Evolutionary conservation across 352 stramenopile genomes (phyloP).

Genomic region (Globisporangium radiosum): DNA sequence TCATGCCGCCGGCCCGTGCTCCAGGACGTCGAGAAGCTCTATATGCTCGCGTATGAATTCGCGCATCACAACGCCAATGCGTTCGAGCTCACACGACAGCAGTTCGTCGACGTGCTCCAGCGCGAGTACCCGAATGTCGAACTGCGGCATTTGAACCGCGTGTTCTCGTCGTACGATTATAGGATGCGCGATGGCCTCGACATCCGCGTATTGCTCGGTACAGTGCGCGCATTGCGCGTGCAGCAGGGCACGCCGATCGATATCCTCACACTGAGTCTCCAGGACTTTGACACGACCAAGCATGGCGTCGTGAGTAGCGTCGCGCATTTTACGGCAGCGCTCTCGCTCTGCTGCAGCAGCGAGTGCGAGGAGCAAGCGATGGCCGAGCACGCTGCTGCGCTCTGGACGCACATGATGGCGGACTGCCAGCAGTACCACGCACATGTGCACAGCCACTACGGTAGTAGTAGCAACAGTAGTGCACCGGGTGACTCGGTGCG

Average conservation of each 20-base stretch:
- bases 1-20: slow-evolving; percentile 48
- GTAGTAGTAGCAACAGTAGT: not conserved
- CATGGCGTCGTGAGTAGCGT: slow-evolving; percentile 14
- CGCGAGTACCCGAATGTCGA: slow-evolving; percentile 44
- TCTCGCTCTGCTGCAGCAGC: slow-evolving; percentile 36
- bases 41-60: slow-evolving; percentile 42
- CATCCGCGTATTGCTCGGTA: slow-evolving; percentile 45
- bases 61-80: slow-evolving; percentile 29
- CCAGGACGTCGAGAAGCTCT: slow-evolving; percentile 63
- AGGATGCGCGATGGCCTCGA: slow-evolving; percentile 39
- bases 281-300: slow-evolving; percentile 41
- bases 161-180: slow-evolving; percentile 62
- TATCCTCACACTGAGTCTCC: slow-evolving; percentile 30
- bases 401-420: slow-evolving; percentile 19
- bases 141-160: slow-evolving; percentile 34
- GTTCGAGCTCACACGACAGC: slow-evolving; percentile 28
- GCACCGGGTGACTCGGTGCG: slow-evolving; percentile 7
- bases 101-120: slow-evolving; percentile 41
- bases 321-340: slow-evolving; percentile 16
- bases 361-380: slow-evolving; percentile 37
- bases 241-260: slow-evolving; percentile 51
- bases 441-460: slow-evolving; percentile 9
- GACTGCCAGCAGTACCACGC: slow-evolving; percentile 2
- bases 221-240: slow-evolving; percentile 42
- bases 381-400: slow-evolving; percentile 6